phyloP scores from a whole-genome alignment of 495 filamentous ascomycete species.

The Daldinia concentrica region DNA sequence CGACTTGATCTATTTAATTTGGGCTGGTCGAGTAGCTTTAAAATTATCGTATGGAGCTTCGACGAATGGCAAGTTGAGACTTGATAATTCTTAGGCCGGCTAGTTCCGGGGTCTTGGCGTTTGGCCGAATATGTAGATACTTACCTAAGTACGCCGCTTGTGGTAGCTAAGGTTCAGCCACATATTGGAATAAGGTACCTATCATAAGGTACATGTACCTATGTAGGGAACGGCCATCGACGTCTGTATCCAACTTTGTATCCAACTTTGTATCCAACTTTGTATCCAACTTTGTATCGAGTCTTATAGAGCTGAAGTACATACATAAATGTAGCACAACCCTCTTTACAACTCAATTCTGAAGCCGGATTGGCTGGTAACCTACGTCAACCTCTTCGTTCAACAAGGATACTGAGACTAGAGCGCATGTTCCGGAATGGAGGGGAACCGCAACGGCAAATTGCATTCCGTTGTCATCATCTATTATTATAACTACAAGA shows the following conservation, averaged over 20 bases:
- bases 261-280: too few species aligned
- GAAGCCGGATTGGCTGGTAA: background rate
- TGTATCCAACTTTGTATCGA: too few species aligned
- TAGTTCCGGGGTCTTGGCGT: conserved; percentile 8
- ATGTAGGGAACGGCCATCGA: too few species aligned
- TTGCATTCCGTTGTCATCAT: conserved; percentile 27
- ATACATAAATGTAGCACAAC: background rate
- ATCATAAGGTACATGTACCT: too few species aligned
- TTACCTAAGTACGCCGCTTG: conserved; percentile 24
- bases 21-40: conserved; percentile 6
- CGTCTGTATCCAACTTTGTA: too few species aligned
- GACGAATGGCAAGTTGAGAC: conserved; percentile 18
- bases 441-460: background rate
- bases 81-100: conserved; percentile 1
- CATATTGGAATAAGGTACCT: background rate
- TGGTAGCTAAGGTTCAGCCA: conserved; percentile 44
- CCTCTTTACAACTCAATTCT: background rate
- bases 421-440: conserved; percentile 21
- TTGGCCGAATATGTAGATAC: background rate
- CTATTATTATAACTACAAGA: conserved; percentile 29
- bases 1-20: background rate
- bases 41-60: conserved; percentile 33
- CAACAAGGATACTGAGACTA: background rate
- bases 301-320: too few species aligned
- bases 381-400: conserved; percentile 8